Base-by-base conservation (phyloP, 2,329 filamentous ascomycete species). In the Fusarium sp. region DNA sequence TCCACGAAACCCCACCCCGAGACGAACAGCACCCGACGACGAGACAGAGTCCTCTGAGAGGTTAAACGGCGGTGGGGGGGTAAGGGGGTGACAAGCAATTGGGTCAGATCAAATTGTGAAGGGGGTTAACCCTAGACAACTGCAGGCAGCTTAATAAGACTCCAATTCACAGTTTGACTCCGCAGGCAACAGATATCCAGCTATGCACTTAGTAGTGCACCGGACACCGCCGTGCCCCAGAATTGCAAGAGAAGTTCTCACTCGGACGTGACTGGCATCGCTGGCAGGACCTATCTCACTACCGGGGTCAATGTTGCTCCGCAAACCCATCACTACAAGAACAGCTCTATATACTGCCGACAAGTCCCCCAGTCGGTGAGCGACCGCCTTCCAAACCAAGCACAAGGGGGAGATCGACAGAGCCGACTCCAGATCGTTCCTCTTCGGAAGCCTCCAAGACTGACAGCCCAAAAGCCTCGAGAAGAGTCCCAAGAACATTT, bases 171-270 rank as follows among this genome's bases (percentile, higher is more conserved):
- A 32, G 6, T 32, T 32, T 32, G 32, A 32, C 13, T 32, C 32
- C 13, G 32, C 1, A 32, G 9, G 14, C 6, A 24, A 42, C 41
- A 7, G 0, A 42, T 17, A 11, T 42, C 9, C 22, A 24, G 22
- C 9, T 24, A 24, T 4, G 0, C 22, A 42, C 14, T 24, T 42
- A 8, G n/a, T 24, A 0, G 9, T 11, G 9, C 9, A 6, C 14
- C 1, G n/a, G n/a, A 42, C 14, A 7, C 4, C 4, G 5, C 8
- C n/a, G 14, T 34, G 14, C 6, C 6, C 6, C 15, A 11, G 15
- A 0, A 14, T 24, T 4, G n/a, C 41, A 42, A 10, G 14, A 42
- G 17, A 10, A 0, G 6, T 5, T 11, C 41, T 9, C 4, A 3
- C 10, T 42, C 0, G 41, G 14, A n/a, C 22, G 1, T 42, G 41